phyloP scores from a whole-genome alignment of 768 basidiomycete species.

The Lentinula boryana region DNA sequence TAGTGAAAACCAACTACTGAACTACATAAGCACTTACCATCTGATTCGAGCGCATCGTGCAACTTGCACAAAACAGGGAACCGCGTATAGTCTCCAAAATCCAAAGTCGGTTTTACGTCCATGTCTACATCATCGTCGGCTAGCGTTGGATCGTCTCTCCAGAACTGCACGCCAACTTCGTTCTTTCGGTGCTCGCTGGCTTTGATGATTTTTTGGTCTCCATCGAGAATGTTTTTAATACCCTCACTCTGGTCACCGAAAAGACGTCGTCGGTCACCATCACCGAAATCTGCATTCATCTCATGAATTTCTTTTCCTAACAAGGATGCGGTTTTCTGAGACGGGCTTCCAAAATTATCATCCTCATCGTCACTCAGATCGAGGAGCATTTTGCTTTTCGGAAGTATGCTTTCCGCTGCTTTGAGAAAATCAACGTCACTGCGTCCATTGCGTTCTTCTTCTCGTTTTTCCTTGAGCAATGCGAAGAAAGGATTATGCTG shows the following conservation, averaged over 20 bases:
- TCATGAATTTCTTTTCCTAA: constrained; percentile 16
- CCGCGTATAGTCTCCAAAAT: constrained; percentile 11
- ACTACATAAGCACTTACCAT: constrained; percentile 24
- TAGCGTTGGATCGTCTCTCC: constrained; percentile 9
- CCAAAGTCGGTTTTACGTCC: background rate
- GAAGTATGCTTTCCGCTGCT: constrained; percentile 37
- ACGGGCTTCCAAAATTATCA: constrained; percentile 24
- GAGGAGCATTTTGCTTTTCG: constrained; percentile 22
- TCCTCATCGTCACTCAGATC: constrained; percentile 28
- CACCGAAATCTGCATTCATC: constrained; percentile 21
- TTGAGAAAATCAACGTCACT: constrained; percentile 31
- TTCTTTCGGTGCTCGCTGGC: constrained; percentile 2
- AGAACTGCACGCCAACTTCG: constrained; percentile 9
- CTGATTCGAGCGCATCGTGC: constrained; percentile 19
- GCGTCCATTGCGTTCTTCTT: constrained; percentile 31
- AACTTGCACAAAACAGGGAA: constrained; percentile 23
- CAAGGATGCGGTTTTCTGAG: constrained; percentile 31
- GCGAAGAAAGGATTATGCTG: constrained; percentile 47
- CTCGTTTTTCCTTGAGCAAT: constrained; percentile 48
- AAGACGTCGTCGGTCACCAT: constrained; percentile 23
- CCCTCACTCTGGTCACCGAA: constrained; percentile 37
- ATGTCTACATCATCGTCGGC: constrained; percentile 2
- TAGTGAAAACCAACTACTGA: background rate
- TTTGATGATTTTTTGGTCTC: constrained; percentile 26
- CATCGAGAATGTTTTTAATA: constrained; percentile 37